Evolutionary conservation across 2,329 filamentous ascomycete species (phyloP).

Genomic region (Cryphonectria japonica): DNA sequence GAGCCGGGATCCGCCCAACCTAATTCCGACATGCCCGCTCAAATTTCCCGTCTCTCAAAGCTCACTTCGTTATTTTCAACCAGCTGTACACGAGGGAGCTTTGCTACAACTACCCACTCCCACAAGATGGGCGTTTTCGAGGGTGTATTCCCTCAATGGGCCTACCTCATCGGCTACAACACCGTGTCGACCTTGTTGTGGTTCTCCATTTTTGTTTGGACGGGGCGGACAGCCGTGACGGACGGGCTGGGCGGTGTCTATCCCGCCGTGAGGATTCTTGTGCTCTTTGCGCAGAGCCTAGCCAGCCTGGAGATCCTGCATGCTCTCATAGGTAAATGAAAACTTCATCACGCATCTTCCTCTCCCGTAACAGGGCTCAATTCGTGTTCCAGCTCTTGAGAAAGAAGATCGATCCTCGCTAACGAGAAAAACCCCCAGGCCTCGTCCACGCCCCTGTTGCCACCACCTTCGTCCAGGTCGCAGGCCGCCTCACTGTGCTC

Average conservation of each 20-base stretch:
- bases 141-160: conserved; percentile 27
- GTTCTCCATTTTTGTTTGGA: conserved; percentile 15
- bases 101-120: not conserved
- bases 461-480: conserved; percentile 26
- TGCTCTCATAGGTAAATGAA: conserved; percentile 13
- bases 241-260: conserved; percentile 19
- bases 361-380: no score
- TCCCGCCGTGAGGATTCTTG: conserved; percentile 15
- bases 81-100: not conserved
- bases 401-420: not conserved
- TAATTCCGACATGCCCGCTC: conserved; percentile 9
- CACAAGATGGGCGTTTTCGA: conserved; percentile 26
- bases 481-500: conserved; percentile 24
- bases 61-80: not conserved
- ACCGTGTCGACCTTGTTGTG: conserved; percentile 21
- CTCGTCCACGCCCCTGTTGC: conserved; percentile 26
- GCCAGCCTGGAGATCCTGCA: conserved; percentile 25
- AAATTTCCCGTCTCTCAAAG: not conserved
- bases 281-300: conserved; percentile 25
- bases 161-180: conserved; percentile 30
- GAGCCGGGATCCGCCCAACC: not conserved
- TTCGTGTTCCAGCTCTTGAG: not conserved
- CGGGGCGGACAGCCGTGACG: conserved; percentile 16
- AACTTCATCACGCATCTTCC: not conserved
- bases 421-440: conserved; percentile 9